Evolutionary conservation across 2,329 filamentous ascomycete species (phyloP).

Genomic region (Sphaerulina musiva): DNA sequence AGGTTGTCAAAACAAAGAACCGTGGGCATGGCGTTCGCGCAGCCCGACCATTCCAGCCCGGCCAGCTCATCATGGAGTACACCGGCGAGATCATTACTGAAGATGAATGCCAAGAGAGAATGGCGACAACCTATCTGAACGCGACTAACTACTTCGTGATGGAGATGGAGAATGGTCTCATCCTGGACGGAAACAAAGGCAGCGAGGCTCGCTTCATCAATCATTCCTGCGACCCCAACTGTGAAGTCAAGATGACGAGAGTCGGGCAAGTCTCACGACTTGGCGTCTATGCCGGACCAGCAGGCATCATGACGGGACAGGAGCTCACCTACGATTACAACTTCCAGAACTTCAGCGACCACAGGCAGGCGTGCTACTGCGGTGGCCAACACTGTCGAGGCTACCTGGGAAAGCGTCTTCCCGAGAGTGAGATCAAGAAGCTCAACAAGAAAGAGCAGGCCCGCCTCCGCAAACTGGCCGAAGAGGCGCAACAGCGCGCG

Average conservation of each 20-base stretch:
- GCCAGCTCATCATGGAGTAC: conserved; percentile 98
- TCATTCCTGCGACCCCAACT: conserved; percentile 94
- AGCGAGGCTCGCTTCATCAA: conserved; percentile 98
- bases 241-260: conserved; percentile 76
- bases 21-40: conserved; percentile 87
- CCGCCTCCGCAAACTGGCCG: conserved; percentile 22
- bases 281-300: conserved; percentile 89
- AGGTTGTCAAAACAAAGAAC: conserved; percentile 84
- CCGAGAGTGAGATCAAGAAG: conserved; percentile 29
- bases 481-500: conserved; percentile 25
- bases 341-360: conserved; percentile 47
- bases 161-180: conserved; percentile 97
- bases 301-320: conserved; percentile 86
- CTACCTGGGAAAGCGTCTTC: conserved; percentile 41
- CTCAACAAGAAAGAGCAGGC: conserved; percentile 26
- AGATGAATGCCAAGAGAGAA: conserved; percentile 83
- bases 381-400: conserved; percentile 56
- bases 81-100: conserved; percentile 96
- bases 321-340: conserved; percentile 93
- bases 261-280: conserved; percentile 90
- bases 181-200: conserved; percentile 92
- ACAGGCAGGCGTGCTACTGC: conserved; percentile 53
- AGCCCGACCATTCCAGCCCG: conserved; percentile 76
- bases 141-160: conserved; percentile 98
- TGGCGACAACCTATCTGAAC: conserved; percentile 89